These are phyloP conservation scores for Metschnikowia santaceciliae DNA, from an alignment of 805 yeast species.

Conservation along the genomic window DNA sequence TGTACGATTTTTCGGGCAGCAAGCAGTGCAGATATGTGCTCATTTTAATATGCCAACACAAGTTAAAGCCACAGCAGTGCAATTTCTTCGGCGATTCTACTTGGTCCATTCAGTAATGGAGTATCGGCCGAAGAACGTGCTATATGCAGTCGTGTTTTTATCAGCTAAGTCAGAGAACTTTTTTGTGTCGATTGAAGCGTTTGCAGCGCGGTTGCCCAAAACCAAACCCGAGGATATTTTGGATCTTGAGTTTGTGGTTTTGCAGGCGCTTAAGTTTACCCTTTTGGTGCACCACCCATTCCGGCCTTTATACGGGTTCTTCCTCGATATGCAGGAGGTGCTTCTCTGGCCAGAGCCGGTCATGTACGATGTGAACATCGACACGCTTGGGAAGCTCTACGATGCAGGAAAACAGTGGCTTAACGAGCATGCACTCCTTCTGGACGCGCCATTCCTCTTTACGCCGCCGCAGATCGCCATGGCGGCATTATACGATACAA, in stretches of 20 bases:
- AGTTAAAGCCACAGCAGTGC: slow-evolving; percentile 80
- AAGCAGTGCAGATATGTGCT: slow-evolving; percentile 64
- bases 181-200: slow-evolving; percentile 79
- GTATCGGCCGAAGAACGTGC: slow-evolving; percentile 76
- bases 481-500: slow-evolving; percentile 70
- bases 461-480: slow-evolving; percentile 96
- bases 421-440: slow-evolving; percentile 58
- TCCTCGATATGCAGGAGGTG: slow-evolving; percentile 74
- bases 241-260: slow-evolving; percentile 71
- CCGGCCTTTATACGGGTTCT: slow-evolving; percentile 90
- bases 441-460: slow-evolving; percentile 72
- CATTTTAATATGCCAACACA: slow-evolving; percentile 83
- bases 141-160: slow-evolving; percentile 70
- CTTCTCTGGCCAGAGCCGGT: slow-evolving; percentile 40
- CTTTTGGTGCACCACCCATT: slow-evolving; percentile 84
- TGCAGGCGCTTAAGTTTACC: slow-evolving; percentile 74
- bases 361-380: slow-evolving; percentile 44
- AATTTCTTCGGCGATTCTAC: slow-evolving; percentile 78
- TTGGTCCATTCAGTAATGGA: slow-evolving; percentile 80
- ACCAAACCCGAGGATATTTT: slow-evolving; percentile 64
- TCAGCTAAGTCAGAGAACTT: slow-evolving; percentile 93
- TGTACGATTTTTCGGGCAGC: slow-evolving; percentile 68
- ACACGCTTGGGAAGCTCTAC: slow-evolving; percentile 62
- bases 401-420: slow-evolving; percentile 66
- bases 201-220: slow-evolving; percentile 66